Percentiles rank a stretch among this genome's conserved stretches.
phyloP scores from a whole-genome alignment of 306 rosid genomes.

The Prunus salicina region DNA sequence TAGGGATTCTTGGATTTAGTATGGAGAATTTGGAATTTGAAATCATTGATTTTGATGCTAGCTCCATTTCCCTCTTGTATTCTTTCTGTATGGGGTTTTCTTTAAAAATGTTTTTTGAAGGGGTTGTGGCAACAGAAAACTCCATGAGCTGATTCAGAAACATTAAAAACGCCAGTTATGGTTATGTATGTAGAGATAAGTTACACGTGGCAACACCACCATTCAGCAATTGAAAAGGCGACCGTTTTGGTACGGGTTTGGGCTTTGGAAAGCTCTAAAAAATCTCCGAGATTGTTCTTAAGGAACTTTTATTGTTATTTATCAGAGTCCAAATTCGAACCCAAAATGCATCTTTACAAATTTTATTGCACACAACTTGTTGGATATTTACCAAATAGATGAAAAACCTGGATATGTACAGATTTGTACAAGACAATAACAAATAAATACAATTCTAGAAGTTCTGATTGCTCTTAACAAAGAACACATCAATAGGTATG shows the following conservation, averaged over 20 bases:
- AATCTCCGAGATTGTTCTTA: not conserved
- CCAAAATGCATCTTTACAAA: not conserved
- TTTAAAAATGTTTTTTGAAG: no score
- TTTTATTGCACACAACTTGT: not conserved
- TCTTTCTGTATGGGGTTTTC: not conserved
- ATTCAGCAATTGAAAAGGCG: not conserved
- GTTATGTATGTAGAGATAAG: not conserved
- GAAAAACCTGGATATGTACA: constrained; percentile 11
- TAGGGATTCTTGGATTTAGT: not conserved
- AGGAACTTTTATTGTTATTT: constrained; percentile 1
- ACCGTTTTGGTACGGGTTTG: not conserved
- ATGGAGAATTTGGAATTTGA: not conserved
- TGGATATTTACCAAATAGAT: not conserved
- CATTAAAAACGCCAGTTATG: not conserved
- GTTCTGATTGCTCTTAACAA: constrained; percentile 51
- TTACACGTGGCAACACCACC: constrained; percentile 23
- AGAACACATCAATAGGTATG: constrained; percentile 71
- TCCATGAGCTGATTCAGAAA: not conserved
- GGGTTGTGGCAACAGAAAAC: not conserved
- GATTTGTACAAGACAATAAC: constrained; percentile 3
- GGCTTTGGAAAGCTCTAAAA: no score
- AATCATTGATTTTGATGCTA: constrained; percentile 11
- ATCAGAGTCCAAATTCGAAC: constrained; percentile 6
- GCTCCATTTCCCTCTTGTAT: constrained; percentile 8
- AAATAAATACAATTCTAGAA: constrained; percentile 7